A percentile compares a stretch with the other conserved stretches of the same genome.
Conservation (phyloP, 2,329 filamentous ascomycete genomes). For the Hypomyces rosellus region DNA sequence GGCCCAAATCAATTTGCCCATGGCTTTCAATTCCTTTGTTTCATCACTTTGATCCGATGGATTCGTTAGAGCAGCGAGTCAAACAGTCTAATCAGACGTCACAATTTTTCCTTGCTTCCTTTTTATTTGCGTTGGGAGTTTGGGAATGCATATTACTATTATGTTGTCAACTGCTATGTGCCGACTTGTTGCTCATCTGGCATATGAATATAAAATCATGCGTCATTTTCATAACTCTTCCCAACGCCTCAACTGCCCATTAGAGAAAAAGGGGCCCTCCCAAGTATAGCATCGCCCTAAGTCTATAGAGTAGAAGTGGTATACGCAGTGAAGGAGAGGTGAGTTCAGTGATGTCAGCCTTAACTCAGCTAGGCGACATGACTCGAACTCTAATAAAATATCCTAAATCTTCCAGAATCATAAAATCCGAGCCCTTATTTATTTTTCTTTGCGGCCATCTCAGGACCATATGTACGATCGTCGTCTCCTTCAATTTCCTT, state of each 20-base stretch:
- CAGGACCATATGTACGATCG: slow-evolving; percentile 40
- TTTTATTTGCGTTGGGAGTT: not conserved
- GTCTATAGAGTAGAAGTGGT: not conserved
- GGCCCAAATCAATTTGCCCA: not conserved
- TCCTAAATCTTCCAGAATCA: not conserved
- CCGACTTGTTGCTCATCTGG: slow-evolving; percentile 4
- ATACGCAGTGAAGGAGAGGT: too few species aligned
- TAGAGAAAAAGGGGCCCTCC: not conserved
- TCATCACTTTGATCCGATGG: too few species aligned
- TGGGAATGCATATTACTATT: slow-evolving; percentile 9
- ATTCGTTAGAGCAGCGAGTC: too few species aligned
- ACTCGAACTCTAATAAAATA: too few species aligned
- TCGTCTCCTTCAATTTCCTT: slow-evolving; percentile 61
- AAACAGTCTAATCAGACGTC: too few species aligned
- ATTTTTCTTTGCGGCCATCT: slow-evolving; percentile 40
- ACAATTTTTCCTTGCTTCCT: too few species aligned
- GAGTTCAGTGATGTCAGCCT: too few species aligned
- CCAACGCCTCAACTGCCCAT: slow-evolving; percentile 4
- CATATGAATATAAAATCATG: slow-evolving; percentile 7
- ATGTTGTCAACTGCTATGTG: slow-evolving; percentile 1
- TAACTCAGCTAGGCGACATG: too few species aligned
- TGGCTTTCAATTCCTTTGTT: too few species aligned
- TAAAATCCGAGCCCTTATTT: slow-evolving; percentile 9
- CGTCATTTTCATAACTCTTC: slow-evolving; percentile 4
- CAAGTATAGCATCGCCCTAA: not conserved